Conservation (phyloP, 352 stramenopile genomes). For the Lagenidium giganteum region DNA sequence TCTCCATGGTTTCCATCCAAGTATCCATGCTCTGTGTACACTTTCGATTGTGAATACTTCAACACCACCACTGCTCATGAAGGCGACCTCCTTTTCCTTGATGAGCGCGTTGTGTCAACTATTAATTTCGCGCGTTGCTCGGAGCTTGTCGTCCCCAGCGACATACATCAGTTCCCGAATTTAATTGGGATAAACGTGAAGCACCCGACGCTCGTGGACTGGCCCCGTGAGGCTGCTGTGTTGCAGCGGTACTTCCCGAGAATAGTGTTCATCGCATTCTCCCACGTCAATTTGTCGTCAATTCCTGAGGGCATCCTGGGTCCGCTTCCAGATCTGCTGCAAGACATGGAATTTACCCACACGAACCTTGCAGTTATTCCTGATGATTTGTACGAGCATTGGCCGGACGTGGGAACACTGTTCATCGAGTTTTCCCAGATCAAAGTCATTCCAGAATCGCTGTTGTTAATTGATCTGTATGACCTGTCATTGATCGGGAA, state of each 20-base stretch:
- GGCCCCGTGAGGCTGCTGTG: constrained; percentile 6
- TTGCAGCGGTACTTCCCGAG: constrained; percentile 2
- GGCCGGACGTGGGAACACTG: constrained; percentile 15
- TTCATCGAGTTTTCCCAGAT: constrained; percentile 19
- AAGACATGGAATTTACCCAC: constrained; percentile 17
- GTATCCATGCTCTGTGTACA: too few species aligned
- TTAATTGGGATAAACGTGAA: constrained; percentile 15
- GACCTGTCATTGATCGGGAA: constrained; percentile 16
- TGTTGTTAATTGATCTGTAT: constrained; percentile 4
- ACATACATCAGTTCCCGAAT: constrained; percentile 7
- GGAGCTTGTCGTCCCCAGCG: constrained; percentile 9
- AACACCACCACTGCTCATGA: too few species aligned
- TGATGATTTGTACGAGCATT: constrained; percentile 14
- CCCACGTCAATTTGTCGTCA: constrained; percentile 11
- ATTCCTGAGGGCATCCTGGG: constrained; percentile 10
- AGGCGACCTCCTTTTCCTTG: constrained; percentile 7
- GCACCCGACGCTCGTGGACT: constrained; percentile 20
- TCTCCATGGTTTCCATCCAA: too few species aligned
- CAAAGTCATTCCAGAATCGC: constrained; percentile 3
- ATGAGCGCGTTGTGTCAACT: constrained; percentile 6
- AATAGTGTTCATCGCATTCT: constrained; percentile 1
- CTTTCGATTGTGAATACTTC: too few species aligned
- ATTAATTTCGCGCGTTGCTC: constrained; percentile 18
- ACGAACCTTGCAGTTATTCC: constrained; percentile 23
- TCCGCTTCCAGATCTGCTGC: constrained; percentile 1